Evolutionary conservation across 805 yeast genomes (phyloP).

Genomic region (Dipodascus geniculatus): DNA sequence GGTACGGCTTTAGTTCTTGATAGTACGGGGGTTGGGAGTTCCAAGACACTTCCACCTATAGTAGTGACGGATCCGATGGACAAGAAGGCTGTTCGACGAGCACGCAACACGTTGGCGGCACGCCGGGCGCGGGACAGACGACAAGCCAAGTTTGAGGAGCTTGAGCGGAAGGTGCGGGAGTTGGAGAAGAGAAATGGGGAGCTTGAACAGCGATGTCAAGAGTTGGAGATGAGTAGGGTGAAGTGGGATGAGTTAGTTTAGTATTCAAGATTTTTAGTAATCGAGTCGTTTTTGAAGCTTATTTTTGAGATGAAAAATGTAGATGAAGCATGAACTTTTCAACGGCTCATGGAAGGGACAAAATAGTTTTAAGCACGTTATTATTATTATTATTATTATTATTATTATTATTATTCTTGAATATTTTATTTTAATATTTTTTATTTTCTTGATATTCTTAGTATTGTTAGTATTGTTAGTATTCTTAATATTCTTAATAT

Average conservation of each 20-base stretch:
- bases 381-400: no score
- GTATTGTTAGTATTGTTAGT: no score
- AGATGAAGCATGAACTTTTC: no score
- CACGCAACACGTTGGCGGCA: constrained; percentile 87
- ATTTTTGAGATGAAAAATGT: no score
- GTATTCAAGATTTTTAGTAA: no score
- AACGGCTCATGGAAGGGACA: no score
- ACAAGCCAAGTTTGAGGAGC: constrained; percentile 73
- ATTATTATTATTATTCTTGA: no score
- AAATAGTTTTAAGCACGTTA: no score
- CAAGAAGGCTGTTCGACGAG: constrained; percentile 66
- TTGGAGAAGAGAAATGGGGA: neutral
- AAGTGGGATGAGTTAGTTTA: neutral
- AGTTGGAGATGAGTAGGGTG: neutral
- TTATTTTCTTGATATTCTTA: no score
- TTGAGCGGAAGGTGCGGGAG: constrained; percentile 34
- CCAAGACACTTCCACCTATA: constrained; percentile 42
- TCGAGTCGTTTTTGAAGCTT: neutral
- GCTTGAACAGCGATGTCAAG: neutral
- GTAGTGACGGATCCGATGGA: constrained; percentile 42
- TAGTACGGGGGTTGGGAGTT: neutral
- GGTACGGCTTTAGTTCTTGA: neutral
- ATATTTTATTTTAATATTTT: no score
- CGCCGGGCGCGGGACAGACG: constrained; percentile 90
- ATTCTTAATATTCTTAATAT: no score